Evolutionary conservation across 176 grass and related monocot species (phyloP).

Genomic region (Tillandsia fasciculata): DNA sequence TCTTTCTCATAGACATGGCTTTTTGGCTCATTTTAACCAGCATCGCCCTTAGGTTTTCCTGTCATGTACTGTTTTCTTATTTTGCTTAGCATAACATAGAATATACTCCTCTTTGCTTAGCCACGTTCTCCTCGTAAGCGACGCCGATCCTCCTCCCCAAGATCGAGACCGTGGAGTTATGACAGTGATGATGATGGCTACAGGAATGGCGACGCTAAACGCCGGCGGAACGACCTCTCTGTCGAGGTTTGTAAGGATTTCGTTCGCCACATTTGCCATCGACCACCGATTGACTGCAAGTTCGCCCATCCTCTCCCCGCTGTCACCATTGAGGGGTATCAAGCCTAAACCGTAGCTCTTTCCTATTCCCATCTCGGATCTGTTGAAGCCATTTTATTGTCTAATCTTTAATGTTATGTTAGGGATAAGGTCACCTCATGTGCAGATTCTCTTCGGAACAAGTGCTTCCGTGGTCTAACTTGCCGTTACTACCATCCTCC

Average conservation of each 20-base stretch:
- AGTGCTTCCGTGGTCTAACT: slow-evolving; percentile 43
- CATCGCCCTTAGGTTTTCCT: too few relatives aligned
- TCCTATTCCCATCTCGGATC: slow-evolving; percentile 7
- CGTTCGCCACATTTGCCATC: slow-evolving; percentile 36
- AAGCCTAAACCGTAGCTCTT: background rate
- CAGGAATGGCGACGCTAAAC: too few relatives aligned
- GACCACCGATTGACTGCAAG: slow-evolving; percentile 48
- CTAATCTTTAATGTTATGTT: slow-evolving; percentile 1
- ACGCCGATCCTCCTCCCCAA: too few relatives aligned
- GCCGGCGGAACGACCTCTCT: too few relatives aligned
- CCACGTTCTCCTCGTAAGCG: too few relatives aligned
- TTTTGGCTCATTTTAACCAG: too few relatives aligned
- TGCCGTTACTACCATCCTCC: slow-evolving; percentile 73
- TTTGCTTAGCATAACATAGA: too few relatives aligned
- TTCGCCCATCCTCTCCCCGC: slow-evolving; percentile 53
- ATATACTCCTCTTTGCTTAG: too few relatives aligned
- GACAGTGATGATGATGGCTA: too few relatives aligned
- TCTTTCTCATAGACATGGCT: background rate
- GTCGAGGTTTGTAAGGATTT: slow-evolving; percentile 47
- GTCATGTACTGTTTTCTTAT: too few relatives aligned
- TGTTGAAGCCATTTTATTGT: background rate
- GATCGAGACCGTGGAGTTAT: too few relatives aligned
- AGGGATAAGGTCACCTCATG: slow-evolving; percentile 77
- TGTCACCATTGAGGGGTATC: slow-evolving; percentile 43
- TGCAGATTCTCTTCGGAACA: slow-evolving; percentile 51